Evolutionary conservation across 306 rosid species (phyloP), one percentile per base, ranked within the genome.

Genomic region (Cyamopsis tetragonoloba): DNA sequence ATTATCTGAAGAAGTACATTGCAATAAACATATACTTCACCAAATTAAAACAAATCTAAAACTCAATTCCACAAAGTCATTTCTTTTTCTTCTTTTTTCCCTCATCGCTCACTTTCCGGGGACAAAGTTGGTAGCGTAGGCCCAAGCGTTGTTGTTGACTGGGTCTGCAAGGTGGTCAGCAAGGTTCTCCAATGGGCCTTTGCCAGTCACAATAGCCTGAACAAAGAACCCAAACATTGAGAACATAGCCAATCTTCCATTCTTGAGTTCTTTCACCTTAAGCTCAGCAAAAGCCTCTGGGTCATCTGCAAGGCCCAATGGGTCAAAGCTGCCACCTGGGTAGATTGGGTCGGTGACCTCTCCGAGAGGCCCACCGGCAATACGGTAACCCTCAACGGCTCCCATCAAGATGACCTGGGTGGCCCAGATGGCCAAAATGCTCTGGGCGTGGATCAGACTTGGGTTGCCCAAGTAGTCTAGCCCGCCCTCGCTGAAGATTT

Each of bases 291-390:
- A 92, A 0, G 98, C 96, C 37, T 92, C 98, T 23, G 98, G 98
- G 80, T 92, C 96, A 9, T 92, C 98, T 1, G 96, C 98, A 0
- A 92, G 77, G 34, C 96, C 98, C 75, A 92, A 71, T 67, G 96
- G 98, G 82, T 92, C 96, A n/a, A 92, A 92, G 88, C 96, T 92
- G 1, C 96, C 96, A n/a, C 96, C 91, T 0, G 93, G 98, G 89
- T 92, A 92, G 1, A 92, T 46, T n/a, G 96, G 96, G 85, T 89
- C 93, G 0, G 74, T 72, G 1, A 89, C 81, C 79, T 92, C 98
- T 2, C 98, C 98, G 0, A 92, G 91, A 0, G 96, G 96, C 3
- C 96, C 98, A 30, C 96, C 89, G 0, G 93, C 98, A 72, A 92
- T 83, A 48, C 88, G 80, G 81, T 92, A 92, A 0, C 98, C 96